phyloP scores from a whole-genome alignment of 1,139 yeast species.

The Protomyces macrosporus region DNA sequence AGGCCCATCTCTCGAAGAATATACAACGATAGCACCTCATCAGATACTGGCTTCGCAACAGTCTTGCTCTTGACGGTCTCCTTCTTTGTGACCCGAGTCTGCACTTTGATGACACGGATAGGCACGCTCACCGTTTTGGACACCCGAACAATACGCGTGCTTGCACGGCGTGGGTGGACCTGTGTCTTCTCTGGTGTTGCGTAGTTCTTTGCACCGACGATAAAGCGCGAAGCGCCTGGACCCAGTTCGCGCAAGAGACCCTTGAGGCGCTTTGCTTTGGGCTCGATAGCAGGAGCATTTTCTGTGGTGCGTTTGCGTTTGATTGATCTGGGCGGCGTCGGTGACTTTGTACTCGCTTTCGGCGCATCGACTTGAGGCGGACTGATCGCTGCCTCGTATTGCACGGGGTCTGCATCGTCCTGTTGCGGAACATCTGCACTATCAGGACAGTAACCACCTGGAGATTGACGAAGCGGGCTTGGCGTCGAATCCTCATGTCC shows the following conservation, averaged over 20 bases:
- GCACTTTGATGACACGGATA: not conserved
- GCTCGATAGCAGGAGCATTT: not conserved
- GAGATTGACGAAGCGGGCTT: too few species aligned
- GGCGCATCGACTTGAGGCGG: not conserved
- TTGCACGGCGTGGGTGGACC: not conserved
- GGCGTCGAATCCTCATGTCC: not conserved
- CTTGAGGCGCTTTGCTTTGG: not conserved
- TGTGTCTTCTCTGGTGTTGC: slow-evolving; percentile 20
- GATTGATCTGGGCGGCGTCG: too few species aligned
- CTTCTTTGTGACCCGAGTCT: not conserved
- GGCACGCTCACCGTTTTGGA: not conserved
- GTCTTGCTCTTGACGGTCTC: not conserved
- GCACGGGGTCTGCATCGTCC: not conserved
- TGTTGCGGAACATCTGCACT: not conserved
- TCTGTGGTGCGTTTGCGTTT: too few species aligned
- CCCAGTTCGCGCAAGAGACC: slow-evolving; percentile 23
- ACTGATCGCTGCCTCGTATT: too few species aligned
- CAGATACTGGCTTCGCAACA: not conserved
- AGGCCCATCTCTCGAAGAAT: not conserved
- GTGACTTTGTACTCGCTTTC: not conserved
- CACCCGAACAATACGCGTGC: not conserved
- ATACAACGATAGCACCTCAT: not conserved
- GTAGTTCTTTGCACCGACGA: slow-evolving; percentile 16
- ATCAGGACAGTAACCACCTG: too few species aligned
- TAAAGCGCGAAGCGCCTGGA: slow-evolving; percentile 14